Base-by-base conservation (phyloP, 345 rosid genomes). In the Leavenworthia alabamica region DNA sequence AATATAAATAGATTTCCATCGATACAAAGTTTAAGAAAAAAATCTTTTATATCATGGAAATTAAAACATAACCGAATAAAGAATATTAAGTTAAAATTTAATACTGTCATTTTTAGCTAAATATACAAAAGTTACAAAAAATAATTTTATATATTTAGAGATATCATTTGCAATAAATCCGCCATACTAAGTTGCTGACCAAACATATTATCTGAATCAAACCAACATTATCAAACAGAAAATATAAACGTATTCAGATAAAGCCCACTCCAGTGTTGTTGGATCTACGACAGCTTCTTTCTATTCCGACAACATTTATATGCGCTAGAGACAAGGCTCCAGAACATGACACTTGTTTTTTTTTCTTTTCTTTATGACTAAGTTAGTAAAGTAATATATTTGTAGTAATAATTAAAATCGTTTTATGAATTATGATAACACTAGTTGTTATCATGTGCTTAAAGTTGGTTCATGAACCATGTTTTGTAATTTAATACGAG, bases 361-460 rank as follows among this genome's bases (percentile, higher is more conserved):
- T n/a, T n/a, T n/a, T n/a, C n/a, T n/a, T n/a, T 27, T 37, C 47
- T 52, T 44, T 43, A 46, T 27, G 19, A 14, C 17, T 44, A 33
- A 61, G 37, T n/a, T n/a, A n/a, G n/a, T 50, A 51, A 60, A 43
- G 26, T 16, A 12, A 57, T 27, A 13, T 2, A 4, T 32, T 31
- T 5, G 16, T 5, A n/a, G 2, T 37, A 6, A 31, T 7, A 4
- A 22, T 16, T 37, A 13, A 17, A 48, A 31, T 49, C 9, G 10
- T 35, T n/a, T 27, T 36, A n/a, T 10, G 45, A n/a, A 3, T 19
- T 52, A 42, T 52, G 46, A 54, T 36, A 61, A 44, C 12, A 46
- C 20, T 10, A 62, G 51, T 29, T 62, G 74, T 54, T 61, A 53
- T 61, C 74, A 70, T 62, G 74, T 70, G 74, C 58, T 62, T 55